Base-by-base conservation (phyloP, 805 yeast species). In the Metschnikowia anglica region DNA sequence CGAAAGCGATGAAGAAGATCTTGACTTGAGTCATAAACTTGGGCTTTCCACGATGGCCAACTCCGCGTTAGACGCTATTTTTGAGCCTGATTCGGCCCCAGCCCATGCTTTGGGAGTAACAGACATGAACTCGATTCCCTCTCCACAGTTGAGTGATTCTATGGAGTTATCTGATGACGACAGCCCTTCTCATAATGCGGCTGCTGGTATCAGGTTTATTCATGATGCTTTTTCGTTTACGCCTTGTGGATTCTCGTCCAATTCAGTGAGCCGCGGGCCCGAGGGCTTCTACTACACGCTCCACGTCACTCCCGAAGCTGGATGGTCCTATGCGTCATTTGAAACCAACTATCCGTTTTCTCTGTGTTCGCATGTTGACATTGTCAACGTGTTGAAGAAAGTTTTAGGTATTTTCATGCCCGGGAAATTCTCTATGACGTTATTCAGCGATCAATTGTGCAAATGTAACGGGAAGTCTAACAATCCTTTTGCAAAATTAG, bases 271-370 rank as follows among this genome's bases (percentile, higher is more conserved):
- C 34, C 71, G 79, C 34, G 77, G 73, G 31, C 46, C 51, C 16
- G 70, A 63, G 8, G 66, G 64, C 16, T 73, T 76, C 53, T 80
- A 79, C 58, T 85, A 85, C 59, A 91, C 97, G 7, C 72, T 90
- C 45, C 98, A 93, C 61, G 86, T 93, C 31, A 93, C 99, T 0
- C 98, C 98, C 0, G 98, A 93, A 61, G 61, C 72, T 17, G 96
- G 91, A 27, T 91, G 95, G 88, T 88, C 97, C 4, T 91, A 91
- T 64, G 98, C 98, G 4, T 86, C 96, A 8, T 93, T 93, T 63
- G 98, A 93, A 62, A 81, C 97, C 16, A 91, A 88, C 62, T 87
- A 81, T 30, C 83, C 85, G 6, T 70, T 70, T 38, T 67, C 77
- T 9, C 53, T 50, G 37, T 48, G 64, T 34, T 28, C 39, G 20